Evolutionary conservation across 257 asterid genomes (phyloP), one percentile per base, ranked within the genome.

Genomic region (Orobanche coerulescens): DNA sequence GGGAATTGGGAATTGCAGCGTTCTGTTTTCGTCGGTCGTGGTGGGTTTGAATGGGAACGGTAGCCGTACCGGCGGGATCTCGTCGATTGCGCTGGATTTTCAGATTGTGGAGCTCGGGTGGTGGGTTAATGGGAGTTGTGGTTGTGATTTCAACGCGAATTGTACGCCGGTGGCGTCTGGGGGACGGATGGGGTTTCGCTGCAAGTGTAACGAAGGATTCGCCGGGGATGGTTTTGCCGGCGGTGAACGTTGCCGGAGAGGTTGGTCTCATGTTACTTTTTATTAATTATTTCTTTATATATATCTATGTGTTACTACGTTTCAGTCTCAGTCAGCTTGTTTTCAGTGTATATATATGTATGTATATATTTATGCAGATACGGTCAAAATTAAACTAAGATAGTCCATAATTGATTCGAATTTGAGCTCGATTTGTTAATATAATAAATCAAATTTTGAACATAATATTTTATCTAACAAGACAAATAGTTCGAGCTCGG

Each of bases 101-200:
- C 66, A 73, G 76, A 80, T 67, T 63, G 58, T 84, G 75, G 96
- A 87, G 80, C 68, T 91, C 14, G 84, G 71, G 4, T 91, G 97
- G 97, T 86, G 97, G 95, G n/a, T 83, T 58, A 37, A 25, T 6
- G 95, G 91, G n/a, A 15, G 26, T 8, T 83, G 91, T 60, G 23
- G 10, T 16, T 90, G 97, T 67, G 64, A 60, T 23, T 19, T 12
- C 6, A 50, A 71, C 33, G 96, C 92, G 1, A 54, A 28, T n/a
- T 81, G 94, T 37, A 48, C 30, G 8, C 1, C 2, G 18, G 70
- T 87, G 11, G 3, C 1, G 3, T 6, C 36, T 39, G 64, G 36
- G 0, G 12, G 22, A 13, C 56, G 23, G 19, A 16, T 5, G 33
- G 86, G 90, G 4, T 65, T 66, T 67, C 91, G 91, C 6, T 90